Base-by-base conservation (phyloP, 805 yeast species). In the Yamadazyma scolyti region DNA sequence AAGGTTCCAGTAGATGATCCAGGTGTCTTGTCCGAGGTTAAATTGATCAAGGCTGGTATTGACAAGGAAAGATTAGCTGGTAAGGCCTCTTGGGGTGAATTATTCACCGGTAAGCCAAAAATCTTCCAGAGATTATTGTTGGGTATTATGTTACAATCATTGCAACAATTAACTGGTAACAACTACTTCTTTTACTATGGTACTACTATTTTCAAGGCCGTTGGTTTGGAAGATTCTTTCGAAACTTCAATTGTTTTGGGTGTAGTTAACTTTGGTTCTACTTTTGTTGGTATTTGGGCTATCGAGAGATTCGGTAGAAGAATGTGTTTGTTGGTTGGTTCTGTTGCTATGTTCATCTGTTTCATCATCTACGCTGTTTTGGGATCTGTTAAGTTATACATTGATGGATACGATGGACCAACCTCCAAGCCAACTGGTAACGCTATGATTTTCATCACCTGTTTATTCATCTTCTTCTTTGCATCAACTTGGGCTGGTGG, bases 401-500 rank as follows among this genome's bases (percentile, higher is more conserved):
- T 52, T 13, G 58, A 63, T 34, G 69, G 70, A 18, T 61, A 54
- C 42, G 63, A 58, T 47, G 58, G 57, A 30, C 61, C 71, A 31
- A 50, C 56, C 24, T 34, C 45, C 27, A 66, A 65, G 42, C 68
- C 77, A 40, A 73, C 77, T 32, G 83, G 84, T 51, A 49, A 62
- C 39, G 73, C 69, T 7, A 74, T 80, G 82, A 77, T 81, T 48
- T 69, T 70, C 47, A 63, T 80, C 32, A 69, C 86, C 6, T 77
- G 83, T 58, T 48, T 78, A 31, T 81, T 68, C 60, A 74, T 81
- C 36, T 63, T 75, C 56, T 75, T 69, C 57, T 81, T 81, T 52
- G 87, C 87, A 4, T 67, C 76, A 16, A 75, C 86, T 9, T 77
- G 84, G 79, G 87, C 85, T 23, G 84, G 87, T 37, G 75, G 77